Conservation (phyloP, 1,284 basidiomycete genomes). For the Irpex rosettiformis region DNA sequence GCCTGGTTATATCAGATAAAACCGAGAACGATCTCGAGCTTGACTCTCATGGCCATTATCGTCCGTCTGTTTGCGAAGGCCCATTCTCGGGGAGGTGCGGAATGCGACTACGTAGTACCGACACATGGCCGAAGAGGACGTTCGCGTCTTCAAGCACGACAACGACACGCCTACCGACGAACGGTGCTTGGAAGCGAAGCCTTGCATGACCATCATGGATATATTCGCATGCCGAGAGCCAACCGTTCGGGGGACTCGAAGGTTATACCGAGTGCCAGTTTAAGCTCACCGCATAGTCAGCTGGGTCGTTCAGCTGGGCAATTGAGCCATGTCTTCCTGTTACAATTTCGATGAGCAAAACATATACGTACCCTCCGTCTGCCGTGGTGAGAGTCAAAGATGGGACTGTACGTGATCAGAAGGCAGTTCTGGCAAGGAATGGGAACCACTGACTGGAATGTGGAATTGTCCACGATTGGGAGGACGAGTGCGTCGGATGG, state of each 20-base stretch:
- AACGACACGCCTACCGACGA: too few relatives aligned
- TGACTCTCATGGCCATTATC: not conserved
- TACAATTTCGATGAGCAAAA: not conserved
- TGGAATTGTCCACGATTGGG: not conserved
- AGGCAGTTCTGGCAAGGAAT: not conserved
- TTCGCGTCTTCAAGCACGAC: not conserved
- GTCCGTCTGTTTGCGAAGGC: not conserved
- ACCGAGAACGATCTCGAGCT: not conserved
- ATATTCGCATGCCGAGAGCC: not conserved
- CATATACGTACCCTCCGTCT: not conserved
- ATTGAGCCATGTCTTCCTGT: not conserved
- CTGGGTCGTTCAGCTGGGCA: not conserved
- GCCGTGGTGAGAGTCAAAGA: not conserved
- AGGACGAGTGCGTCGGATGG: not conserved
- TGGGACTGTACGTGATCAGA: too few relatives aligned
- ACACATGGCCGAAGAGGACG: not conserved
- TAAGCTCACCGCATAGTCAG: not conserved
- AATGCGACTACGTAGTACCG: too few relatives aligned
- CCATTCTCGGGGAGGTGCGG: not conserved
- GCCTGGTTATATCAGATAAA: not conserved
- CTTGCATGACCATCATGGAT: not conserved
- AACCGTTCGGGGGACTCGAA: not conserved
- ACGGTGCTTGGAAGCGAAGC: too few relatives aligned
- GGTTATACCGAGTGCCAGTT: not conserved
- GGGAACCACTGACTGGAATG: not conserved